Evolutionary conservation across 768 basidiomycete genomes (phyloP).

Genomic region (Mycena capillaripes): DNA sequence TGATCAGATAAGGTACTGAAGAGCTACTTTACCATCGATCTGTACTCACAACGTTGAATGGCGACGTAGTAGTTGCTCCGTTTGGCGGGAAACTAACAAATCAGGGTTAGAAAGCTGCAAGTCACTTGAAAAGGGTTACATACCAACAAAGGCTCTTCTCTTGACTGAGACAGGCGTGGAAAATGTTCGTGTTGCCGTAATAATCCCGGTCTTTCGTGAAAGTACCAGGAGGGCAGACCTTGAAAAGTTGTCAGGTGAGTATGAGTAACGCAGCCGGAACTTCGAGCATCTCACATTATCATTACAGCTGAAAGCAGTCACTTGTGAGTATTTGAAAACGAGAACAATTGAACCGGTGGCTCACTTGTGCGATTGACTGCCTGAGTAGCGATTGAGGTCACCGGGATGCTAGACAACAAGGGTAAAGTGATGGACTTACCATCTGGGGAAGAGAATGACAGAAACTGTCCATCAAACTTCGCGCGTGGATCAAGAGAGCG

Average conservation of each 20-base stretch:
- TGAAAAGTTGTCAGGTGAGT: not conserved
- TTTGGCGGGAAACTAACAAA: not conserved
- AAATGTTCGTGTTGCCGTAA: not conserved
- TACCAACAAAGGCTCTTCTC: slow-evolving; percentile 1
- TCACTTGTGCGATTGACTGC: not conserved
- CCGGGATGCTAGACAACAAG: not conserved
- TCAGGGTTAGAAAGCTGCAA: not conserved
- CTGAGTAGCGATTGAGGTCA: not conserved
- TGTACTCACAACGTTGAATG: slow-evolving; percentile 2
- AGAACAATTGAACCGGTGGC: not conserved
- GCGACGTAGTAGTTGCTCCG: not conserved
- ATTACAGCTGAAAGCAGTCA: not conserved
- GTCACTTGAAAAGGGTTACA: not conserved
- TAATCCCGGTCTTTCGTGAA: slow-evolving; percentile 1
- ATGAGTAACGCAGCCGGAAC: not conserved
- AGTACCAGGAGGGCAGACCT: slow-evolving; percentile 1
- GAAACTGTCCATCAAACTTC: not conserved
- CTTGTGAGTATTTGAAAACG: not conserved
- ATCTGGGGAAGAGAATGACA: not conserved
- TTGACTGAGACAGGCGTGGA: not conserved
- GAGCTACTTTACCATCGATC: not conserved
- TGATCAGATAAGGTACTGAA: not conserved
- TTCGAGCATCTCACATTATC: slow-evolving; percentile 6
- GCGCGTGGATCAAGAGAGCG: not conserved
- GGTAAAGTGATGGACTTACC: slow-evolving; percentile 1